These are phyloP conservation scores for Athelia psychrophila DNA, from an alignment of 1,284 basidiomycete genomes.

Conservation along the genomic window DNA sequence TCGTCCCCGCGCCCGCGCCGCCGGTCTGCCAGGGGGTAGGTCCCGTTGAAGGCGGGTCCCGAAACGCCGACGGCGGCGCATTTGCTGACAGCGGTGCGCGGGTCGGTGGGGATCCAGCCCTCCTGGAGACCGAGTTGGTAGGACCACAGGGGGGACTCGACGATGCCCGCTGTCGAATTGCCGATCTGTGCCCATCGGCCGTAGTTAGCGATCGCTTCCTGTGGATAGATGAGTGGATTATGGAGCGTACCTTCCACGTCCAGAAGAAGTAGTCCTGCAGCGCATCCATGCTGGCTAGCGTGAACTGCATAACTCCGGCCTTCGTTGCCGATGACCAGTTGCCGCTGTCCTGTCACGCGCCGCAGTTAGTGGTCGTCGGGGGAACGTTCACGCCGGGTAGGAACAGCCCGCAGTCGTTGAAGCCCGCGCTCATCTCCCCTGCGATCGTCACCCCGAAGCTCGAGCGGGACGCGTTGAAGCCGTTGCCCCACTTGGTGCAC, in stretches of 20 bases:
- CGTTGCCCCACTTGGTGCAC: conserved; percentile 51
- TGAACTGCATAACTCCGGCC: conserved; percentile 49
- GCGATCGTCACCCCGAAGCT: conserved; percentile 63
- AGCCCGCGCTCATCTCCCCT: conserved; percentile 60
- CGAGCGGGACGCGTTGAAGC: conserved; percentile 39
- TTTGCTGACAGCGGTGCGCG: conserved; percentile 61
- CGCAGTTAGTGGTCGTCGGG: conserved; percentile 42
- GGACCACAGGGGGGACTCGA: conserved; percentile 76
- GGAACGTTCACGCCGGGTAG: conserved; percentile 49
- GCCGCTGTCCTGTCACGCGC: conserved; percentile 49
- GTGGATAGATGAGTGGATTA: too few relatives aligned
- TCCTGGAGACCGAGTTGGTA: conserved; percentile 77
- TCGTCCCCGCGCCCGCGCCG: conserved; percentile 65
- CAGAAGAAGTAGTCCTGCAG: conserved; percentile 39
- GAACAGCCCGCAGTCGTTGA: conserved; percentile 61
- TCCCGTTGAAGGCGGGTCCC: conserved; percentile 52
- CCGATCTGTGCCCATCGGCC: conserved; percentile 57
- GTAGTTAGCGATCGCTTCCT: background rate
- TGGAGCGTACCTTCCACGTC: conserved; percentile 32
- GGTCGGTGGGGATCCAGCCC: conserved; percentile 83
- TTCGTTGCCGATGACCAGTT: conserved; percentile 54
- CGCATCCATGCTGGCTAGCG: conserved; percentile 48
- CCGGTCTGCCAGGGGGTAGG: conserved; percentile 76
- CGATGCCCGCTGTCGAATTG: conserved; percentile 54
- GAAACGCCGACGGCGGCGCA: conserved; percentile 56